These are phyloP conservation scores for Thelonectria discophora DNA, from an alignment of 2,329 filamentous ascomycete species.

Conservation along the genomic window DNA sequence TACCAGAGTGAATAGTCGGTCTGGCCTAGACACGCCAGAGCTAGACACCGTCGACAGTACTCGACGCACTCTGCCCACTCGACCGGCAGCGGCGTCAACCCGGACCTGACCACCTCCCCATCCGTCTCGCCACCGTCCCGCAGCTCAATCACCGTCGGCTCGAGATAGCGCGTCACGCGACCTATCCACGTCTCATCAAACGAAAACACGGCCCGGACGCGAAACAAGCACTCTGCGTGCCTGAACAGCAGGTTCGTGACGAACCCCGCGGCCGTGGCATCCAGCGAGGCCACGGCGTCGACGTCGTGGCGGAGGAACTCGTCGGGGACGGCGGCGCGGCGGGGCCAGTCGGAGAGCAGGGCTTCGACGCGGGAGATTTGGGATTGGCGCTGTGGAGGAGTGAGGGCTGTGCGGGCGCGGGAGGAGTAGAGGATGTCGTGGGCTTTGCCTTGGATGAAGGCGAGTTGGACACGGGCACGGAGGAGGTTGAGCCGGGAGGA, in stretches of 20 bases:
- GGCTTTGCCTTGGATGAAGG: slow-evolving; percentile 34
- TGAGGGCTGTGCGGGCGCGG: neutral
- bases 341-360: slow-evolving; percentile 27
- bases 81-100: slow-evolving; percentile 27
- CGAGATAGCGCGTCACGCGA: slow-evolving; percentile 27
- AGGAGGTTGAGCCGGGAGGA: slow-evolving; percentile 29
- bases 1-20: slow-evolving; percentile 35
- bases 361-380: slow-evolving; percentile 16
- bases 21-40: slow-evolving; percentile 10
- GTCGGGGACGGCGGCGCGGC: slow-evolving; percentile 17
- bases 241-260: slow-evolving; percentile 29
- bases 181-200: slow-evolving; percentile 34
- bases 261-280: neutral
- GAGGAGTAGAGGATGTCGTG: slow-evolving; percentile 32
- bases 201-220: slow-evolving; percentile 29
- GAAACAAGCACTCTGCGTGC: slow-evolving; percentile 30
- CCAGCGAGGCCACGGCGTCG: slow-evolving; percentile 15
- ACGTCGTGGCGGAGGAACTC: slow-evolving; percentile 12
- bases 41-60: slow-evolving; percentile 24
- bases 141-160: slow-evolving; percentile 29
- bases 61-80: slow-evolving; percentile 33
- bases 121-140: slow-evolving; percentile 20
- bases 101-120: slow-evolving; percentile 18
- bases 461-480: slow-evolving; percentile 24
- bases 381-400: slow-evolving; percentile 2